A percentile compares a stretch with the other conserved stretches of the same genome.
Conservation (phyloP, 139 green algal species). For the Pseudopediastrum boryanum region DNA sequence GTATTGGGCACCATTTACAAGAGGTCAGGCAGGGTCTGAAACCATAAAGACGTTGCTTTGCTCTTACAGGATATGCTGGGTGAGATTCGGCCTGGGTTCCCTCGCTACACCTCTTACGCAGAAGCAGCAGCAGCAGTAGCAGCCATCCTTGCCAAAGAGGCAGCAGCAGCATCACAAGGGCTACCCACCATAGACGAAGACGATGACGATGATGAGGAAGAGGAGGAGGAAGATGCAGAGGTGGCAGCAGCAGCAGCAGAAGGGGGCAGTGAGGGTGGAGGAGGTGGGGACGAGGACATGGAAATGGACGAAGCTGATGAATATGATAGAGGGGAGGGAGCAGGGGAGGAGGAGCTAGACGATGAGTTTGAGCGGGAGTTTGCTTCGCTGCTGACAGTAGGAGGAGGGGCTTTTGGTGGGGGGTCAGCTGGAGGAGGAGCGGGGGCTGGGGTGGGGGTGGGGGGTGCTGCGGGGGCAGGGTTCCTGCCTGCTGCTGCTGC, state of each 20-base stretch:
- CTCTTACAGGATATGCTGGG: conserved; percentile 78
- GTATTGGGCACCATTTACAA: too few species aligned
- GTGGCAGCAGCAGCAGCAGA: neutral
- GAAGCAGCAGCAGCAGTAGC: conserved; percentile 67
- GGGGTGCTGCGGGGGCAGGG: neutral
- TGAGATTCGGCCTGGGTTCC: conserved; percentile 69
- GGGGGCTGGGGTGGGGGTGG: neutral
- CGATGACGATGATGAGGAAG: conserved; percentile 47
- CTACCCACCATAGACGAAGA: conserved; percentile 55
- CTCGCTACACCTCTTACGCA: conserved; percentile 63
- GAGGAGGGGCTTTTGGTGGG: neutral
- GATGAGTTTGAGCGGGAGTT: conserved; percentile 82
- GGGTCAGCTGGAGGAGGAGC: neutral
- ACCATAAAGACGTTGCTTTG: too few species aligned
- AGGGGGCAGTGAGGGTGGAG: conserved; percentile 36
- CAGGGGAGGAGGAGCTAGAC: conserved; percentile 45
- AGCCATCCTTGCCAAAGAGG: conserved; percentile 62
- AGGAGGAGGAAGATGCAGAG: conserved; percentile 36
- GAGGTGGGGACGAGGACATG: neutral
- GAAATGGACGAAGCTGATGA: neutral
- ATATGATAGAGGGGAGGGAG: neutral
- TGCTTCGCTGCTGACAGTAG: conserved; percentile 51
- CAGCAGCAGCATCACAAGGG: conserved; percentile 39
- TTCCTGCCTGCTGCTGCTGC: neutral
- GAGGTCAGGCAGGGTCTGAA: too few species aligned